Evolutionary conservation across 2,329 filamentous ascomycete genomes (phyloP), one percentile per base, ranked within the genome.

Genomic region (Xylaria sp.): DNA sequence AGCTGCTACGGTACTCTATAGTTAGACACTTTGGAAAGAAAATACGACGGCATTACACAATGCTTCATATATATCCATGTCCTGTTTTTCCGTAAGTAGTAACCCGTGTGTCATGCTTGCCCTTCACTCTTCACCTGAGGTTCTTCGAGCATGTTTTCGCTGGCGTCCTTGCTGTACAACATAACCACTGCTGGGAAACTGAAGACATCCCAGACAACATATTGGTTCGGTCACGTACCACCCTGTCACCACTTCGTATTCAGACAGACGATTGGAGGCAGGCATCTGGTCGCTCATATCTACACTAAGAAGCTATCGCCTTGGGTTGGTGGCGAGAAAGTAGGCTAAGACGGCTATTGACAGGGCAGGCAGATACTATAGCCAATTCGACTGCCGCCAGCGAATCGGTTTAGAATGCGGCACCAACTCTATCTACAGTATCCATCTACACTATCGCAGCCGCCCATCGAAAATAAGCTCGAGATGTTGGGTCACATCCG

Each of bases 381-480:
- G 56, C 20, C 29, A 56, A 57, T n/a, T 45, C 44, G 11, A 36
- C 25, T 56, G 50, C 65, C 56, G 56, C 45, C 33, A 49, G 51
- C 65, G 61, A 67, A 67, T 67, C 65, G 65, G 65, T 65, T 61
- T 31, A 33, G 36, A 55, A 65, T 57, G 65, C 65, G 64, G 65
- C 20, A 60, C 56, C 65, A 67, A 64, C 65, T 61, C 29, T 61
- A 55, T 55, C 53, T 55, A 42, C 36, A 39, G 33, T 27, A 47
- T 64, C 50, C 27, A 29, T 50, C 45, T 50, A 4, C 15, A 17
- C 15, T 59, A 51, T 54, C 51, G 54, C 56, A n/a, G 51, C 55
- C 44, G 61, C 61, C 56, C 61, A 49, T 59, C 55, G 33, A 61
- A 63, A n/a, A n/a, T n/a, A n/a, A 44, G 59, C 54, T 65, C n/a